phyloP scores from a whole-genome alignment of 1,139 yeast genomes.

The Diutina siamensis region DNA sequence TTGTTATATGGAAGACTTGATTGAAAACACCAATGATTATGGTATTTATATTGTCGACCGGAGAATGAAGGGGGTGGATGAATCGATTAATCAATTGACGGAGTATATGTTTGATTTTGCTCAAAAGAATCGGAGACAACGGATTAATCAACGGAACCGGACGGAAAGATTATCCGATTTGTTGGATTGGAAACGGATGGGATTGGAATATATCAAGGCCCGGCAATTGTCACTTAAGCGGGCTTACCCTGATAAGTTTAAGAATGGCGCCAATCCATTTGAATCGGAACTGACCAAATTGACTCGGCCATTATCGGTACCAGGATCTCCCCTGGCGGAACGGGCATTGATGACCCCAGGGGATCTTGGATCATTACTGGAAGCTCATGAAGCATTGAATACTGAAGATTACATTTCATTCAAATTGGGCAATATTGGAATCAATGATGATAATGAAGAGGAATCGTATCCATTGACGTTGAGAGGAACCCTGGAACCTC shows the following conservation, averaged over 20 bases:
- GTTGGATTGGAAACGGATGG: constrained; percentile 97
- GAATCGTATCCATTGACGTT: constrained; percentile 31
- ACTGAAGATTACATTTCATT: constrained; percentile 78
- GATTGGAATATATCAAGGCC: constrained; percentile 90
- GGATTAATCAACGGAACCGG: constrained; percentile 95
- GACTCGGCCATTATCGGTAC: constrained; percentile 87
- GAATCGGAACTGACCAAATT: constrained; percentile 48
- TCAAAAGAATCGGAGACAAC: constrained; percentile 84
- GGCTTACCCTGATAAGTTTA: constrained; percentile 84
- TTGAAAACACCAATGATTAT: constrained; percentile 88
- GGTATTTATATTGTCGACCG: constrained; percentile 97
- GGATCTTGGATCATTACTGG: constrained; percentile 92
- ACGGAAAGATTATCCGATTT: constrained; percentile 89
- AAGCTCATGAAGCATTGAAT: constrained; percentile 60
- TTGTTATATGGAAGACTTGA: constrained; percentile 95
- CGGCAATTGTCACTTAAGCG: constrained; percentile 84
- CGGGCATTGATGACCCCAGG: constrained; percentile 89
- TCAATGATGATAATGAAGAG: constrained; percentile 26
- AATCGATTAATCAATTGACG: constrained; percentile 81
- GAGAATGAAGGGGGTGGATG: constrained; percentile 87
- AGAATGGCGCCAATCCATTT: constrained; percentile 52
- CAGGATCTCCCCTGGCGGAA: constrained; percentile 76
- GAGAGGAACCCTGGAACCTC: constrained; percentile 35
- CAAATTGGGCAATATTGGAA: constrained; percentile 45
- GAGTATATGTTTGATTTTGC: constrained; percentile 86